phyloP scores from a whole-genome alignment of 2,329 filamentous ascomycete species.

The Fusarium incarnatum region DNA sequence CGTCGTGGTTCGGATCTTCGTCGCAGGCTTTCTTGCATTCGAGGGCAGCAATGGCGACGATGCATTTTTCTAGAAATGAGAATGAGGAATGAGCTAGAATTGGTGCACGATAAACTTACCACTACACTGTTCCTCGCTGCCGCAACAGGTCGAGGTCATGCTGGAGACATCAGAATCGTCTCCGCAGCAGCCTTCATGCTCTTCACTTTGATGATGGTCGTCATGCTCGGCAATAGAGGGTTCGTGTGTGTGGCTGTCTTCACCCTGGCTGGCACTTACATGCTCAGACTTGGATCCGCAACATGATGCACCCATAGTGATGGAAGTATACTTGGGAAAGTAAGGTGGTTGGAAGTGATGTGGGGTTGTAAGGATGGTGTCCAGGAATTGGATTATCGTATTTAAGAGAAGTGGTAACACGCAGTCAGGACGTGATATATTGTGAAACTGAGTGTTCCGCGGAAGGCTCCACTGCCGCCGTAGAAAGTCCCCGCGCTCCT shows the following conservation, averaged over 20 bases:
- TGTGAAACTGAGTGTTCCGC: background rate
- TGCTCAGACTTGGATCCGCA: constrained; percentile 4
- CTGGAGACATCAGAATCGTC: background rate
- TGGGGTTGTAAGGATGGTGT: background rate
- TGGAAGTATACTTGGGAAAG: rapidly evolving
- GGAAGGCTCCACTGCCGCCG: background rate
- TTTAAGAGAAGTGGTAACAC: background rate
- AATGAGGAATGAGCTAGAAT: too few relatives aligned
- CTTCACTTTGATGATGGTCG: rapidly evolving
- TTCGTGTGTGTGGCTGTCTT: rapidly evolving
- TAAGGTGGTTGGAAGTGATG: rapidly evolving
- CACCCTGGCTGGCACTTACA: background rate
- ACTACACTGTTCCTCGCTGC: constrained; percentile 11
- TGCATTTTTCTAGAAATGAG: constrained; percentile 36
- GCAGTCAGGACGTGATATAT: background rate
- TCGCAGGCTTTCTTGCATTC: constrained; percentile 28
- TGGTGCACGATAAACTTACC: too few relatives aligned
- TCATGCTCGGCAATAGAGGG: rapidly evolving
- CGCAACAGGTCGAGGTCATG: background rate
- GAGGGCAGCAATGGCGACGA: constrained; percentile 17
- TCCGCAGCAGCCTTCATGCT: background rate
- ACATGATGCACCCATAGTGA: constrained; percentile 12
- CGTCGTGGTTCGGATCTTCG: constrained; percentile 11
- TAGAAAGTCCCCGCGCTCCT: constrained; percentile 17
- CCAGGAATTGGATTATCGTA: background rate